Evolutionary conservation across 2,329 filamentous ascomycete species (phyloP).

Genomic region (Xylaria multiplex): DNA sequence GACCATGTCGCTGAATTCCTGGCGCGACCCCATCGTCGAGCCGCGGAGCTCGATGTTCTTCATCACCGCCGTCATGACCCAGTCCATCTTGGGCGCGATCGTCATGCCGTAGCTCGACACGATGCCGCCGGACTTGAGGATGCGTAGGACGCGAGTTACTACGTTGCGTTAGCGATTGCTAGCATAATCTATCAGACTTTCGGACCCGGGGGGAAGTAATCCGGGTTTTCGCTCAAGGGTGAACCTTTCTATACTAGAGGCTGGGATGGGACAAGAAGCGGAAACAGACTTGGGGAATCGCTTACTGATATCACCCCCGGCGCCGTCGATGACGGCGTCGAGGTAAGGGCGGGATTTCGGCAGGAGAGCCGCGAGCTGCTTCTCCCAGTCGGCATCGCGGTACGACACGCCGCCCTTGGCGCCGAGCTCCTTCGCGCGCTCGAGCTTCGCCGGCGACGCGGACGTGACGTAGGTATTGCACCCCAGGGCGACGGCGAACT

Average conservation of each 20-base stretch:
- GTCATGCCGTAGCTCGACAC: slow-evolving; percentile 95
- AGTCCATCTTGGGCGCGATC: slow-evolving; percentile 83
- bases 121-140: slow-evolving; percentile 85
- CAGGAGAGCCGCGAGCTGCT: slow-evolving; percentile 72
- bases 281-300: no score
- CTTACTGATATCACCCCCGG: slow-evolving; percentile 77
- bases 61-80: slow-evolving; percentile 82
- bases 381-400: slow-evolving; percentile 82
- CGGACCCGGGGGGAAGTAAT: no score
- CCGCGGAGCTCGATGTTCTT: slow-evolving; percentile 89
- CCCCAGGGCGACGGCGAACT: slow-evolving; percentile 80
- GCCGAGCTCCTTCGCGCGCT: slow-evolving; percentile 75
- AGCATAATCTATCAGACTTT: no score
- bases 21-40: slow-evolving; percentile 88
- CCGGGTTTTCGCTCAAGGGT: no score
- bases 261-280: no score
- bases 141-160: slow-evolving; percentile 67
- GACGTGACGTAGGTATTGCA: slow-evolving; percentile 85
- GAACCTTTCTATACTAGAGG: no score
- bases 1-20: slow-evolving; percentile 92
- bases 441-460: slow-evolving; percentile 78
- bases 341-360: slow-evolving; percentile 73
- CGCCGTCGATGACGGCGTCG: slow-evolving; percentile 90
- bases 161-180: no score
- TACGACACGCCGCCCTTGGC: slow-evolving; percentile 86